A percentile compares a stretch with the other conserved stretches of the same genome.
These are phyloP conservation scores for Onygena corvina DNA, from an alignment of 2,329 filamentous ascomycete genomes.

Conservation along the genomic window DNA sequence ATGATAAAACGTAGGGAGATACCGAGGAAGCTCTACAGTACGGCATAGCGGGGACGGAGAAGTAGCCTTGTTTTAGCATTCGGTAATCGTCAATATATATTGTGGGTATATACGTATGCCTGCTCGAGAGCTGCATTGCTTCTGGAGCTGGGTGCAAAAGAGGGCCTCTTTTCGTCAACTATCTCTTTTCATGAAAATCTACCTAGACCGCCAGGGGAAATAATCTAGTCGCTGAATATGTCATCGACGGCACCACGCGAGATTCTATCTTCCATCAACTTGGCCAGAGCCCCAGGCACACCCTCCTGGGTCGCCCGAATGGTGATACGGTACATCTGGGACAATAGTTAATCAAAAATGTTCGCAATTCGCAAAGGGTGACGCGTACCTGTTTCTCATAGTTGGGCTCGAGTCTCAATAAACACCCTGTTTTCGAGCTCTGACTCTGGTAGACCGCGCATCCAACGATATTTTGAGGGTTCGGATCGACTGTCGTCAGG, in stretches of 20 bases:
- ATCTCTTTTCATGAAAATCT: too few species aligned
- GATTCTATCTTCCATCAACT: conserved; percentile 76
- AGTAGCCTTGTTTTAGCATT: too few species aligned
- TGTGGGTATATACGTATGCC: too few species aligned
- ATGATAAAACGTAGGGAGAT: too few species aligned
- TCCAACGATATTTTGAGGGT: conserved; percentile 85
- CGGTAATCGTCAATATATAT: too few species aligned
- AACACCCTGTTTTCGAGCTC: conserved; percentile 83
- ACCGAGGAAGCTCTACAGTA: too few species aligned
- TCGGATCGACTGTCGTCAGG: conserved; percentile 76
- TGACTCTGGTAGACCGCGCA: conserved; percentile 65
- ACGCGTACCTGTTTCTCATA: conserved; percentile 69
- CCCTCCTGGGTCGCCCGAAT: conserved; percentile 86
- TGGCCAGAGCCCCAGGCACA: conserved; percentile 67
- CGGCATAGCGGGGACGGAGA: too few species aligned
- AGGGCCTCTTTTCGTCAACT: too few species aligned
- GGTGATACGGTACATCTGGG: conserved; percentile 90
- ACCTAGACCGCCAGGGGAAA: too few species aligned
- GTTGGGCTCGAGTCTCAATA: conserved; percentile 90
- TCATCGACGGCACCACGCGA: conserved; percentile 37
- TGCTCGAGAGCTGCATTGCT: too few species aligned
- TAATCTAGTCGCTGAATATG: not conserved
- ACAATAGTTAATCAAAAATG: conserved; percentile 12
- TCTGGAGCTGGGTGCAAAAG: too few species aligned
- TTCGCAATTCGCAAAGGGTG: not conserved